phyloP scores from a whole-genome alignment of 2,329 filamentous ascomycete species.

The Diaporthe sp. region DNA sequence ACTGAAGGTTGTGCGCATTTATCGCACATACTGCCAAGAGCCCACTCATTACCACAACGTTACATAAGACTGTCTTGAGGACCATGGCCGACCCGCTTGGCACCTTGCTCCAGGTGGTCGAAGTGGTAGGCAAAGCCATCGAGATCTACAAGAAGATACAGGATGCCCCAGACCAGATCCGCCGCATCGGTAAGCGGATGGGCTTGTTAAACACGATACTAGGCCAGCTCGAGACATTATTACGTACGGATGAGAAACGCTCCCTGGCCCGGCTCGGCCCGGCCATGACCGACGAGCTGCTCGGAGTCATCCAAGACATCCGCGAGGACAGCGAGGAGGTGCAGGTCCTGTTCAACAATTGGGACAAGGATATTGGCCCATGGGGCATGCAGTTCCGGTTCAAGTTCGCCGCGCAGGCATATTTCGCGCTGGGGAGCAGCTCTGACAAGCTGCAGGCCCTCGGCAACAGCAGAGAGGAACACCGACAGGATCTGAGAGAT shows the following conservation, averaged over 20 bases:
- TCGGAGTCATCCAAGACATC: constrained; percentile 43
- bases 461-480: constrained; percentile 44
- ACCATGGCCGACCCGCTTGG: constrained; percentile 40
- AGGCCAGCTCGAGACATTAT: constrained; percentile 40
- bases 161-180: constrained; percentile 46
- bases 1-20: not conserved
- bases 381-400: constrained; percentile 45
- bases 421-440: constrained; percentile 46
- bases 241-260: constrained; percentile 42
- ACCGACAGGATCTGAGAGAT: constrained; percentile 40
- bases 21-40: not conserved
- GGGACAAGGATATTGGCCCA: constrained; percentile 44
- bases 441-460: constrained; percentile 45
- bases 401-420: constrained; percentile 43
- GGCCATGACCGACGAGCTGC: constrained; percentile 33
- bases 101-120: constrained; percentile 45
- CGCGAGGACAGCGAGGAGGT: constrained; percentile 43
- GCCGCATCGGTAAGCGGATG: constrained; percentile 45
- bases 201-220: constrained; percentile 44
- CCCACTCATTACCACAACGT: not conserved
- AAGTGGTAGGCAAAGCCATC: constrained; percentile 44
- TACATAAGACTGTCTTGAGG: not conserved
- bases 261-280: constrained; percentile 11
- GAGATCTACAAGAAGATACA: constrained; percentile 46
- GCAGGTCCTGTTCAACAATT: constrained; percentile 45